These are phyloP conservation scores for Dictyostelium purpureum DNA, from an alignment of 78 protist species.

Conservation along the genomic window DNA sequence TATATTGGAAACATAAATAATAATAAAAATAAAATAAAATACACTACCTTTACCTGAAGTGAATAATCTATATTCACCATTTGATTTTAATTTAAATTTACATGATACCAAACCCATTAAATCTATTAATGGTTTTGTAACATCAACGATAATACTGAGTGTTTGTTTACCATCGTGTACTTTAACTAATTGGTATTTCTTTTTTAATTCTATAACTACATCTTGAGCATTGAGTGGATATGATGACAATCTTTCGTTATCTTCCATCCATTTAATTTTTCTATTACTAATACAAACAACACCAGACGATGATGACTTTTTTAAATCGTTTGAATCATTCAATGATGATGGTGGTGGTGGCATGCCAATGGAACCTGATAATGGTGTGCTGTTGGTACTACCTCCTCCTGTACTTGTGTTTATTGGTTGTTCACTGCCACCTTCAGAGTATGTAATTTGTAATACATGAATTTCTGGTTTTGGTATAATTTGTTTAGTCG, in stretches of 20 bases:
- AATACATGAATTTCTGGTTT: slow-evolving; percentile 39
- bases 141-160: slow-evolving; percentile 1
- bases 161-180: not conserved
- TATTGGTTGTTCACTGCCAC: not conserved
- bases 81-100: slow-evolving; percentile 35
- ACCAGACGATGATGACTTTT: not conserved
- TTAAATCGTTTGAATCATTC: not conserved
- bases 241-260: slow-evolving; percentile 17
- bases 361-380: not conserved
- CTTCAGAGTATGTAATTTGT: slow-evolving; percentile 32
- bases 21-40: not conserved
- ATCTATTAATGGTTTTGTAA: slow-evolving; percentile 8
- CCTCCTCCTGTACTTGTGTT: not conserved
- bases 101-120: slow-evolving; percentile 29
- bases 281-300: not conserved
- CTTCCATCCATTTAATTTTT: slow-evolving; percentile 55
- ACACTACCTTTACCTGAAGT: slow-evolving; percentile 1
- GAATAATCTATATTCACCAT: slow-evolving; percentile 13
- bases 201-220: slow-evolving; percentile 36
- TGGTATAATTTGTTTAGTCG: slow-evolving; percentile 17
- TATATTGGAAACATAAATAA: not conserved
- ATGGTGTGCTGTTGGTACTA: not conserved
- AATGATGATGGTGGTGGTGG: not conserved
- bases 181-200: slow-evolving; percentile 24
- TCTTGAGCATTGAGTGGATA: slow-evolving; percentile 44